phyloP scores from a whole-genome alignment of 2,329 filamentous ascomycete species.

The Talaromyces islandicus region DNA sequence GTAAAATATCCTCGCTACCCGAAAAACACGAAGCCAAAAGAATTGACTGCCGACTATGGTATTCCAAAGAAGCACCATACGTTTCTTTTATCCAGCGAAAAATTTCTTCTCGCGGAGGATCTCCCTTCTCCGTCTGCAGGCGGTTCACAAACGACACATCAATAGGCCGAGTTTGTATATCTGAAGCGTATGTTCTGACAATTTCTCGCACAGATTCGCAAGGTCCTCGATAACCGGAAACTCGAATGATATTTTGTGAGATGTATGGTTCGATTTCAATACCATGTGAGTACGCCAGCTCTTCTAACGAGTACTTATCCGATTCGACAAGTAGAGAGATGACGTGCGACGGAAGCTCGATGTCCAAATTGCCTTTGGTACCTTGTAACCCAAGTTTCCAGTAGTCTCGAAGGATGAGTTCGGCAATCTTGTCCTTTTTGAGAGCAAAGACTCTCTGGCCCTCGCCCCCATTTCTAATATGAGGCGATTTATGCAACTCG shows the following conservation, averaged over 20 bases:
- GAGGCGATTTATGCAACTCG: constrained; percentile 15
- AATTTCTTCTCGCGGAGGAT: constrained; percentile 20
- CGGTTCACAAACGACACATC: constrained; percentile 15
- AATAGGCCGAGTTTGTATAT: constrained; percentile 25
- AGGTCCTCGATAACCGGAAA: constrained; percentile 26
- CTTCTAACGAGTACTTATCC: constrained; percentile 26
- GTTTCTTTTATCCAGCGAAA: constrained; percentile 27
- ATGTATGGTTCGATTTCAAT: constrained; percentile 32
- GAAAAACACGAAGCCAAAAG: constrained; percentile 28
- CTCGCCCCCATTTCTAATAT: constrained; percentile 6
- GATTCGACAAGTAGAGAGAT: constrained; percentile 28
- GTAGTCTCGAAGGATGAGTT: constrained; percentile 33
- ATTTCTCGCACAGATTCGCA: constrained; percentile 30
- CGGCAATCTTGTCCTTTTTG: constrained; percentile 26
- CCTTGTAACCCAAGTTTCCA: constrained; percentile 29
- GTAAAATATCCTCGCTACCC: constrained; percentile 24
- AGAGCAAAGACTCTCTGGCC: not conserved
- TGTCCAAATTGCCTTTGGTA: constrained; percentile 32
- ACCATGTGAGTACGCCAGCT: constrained; percentile 27
- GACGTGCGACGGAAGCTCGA: constrained; percentile 21
- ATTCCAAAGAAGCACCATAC: constrained; percentile 25
- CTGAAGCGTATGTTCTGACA: constrained; percentile 23
- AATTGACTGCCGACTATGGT: constrained; percentile 12
- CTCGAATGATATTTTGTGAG: constrained; percentile 27
- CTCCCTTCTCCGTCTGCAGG: constrained; percentile 12